Percentiles rank a stretch among this genome's conserved stretches.
These are phyloP conservation scores for Hydnum rufescens DNA, from an alignment of 768 basidiomycete species.

Conservation along the genomic window DNA sequence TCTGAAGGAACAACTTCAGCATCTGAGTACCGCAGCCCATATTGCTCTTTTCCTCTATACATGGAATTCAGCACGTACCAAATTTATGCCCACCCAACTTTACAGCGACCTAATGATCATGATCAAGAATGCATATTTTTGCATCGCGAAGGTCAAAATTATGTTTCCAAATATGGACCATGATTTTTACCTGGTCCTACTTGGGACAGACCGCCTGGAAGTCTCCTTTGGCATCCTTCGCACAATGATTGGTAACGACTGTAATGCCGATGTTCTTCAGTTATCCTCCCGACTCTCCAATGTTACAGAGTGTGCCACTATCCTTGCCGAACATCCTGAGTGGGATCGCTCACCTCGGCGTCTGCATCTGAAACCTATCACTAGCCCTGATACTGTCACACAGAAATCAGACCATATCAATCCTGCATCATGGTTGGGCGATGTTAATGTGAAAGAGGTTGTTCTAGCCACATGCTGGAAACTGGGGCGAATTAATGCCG, in stretches of 20 bases:
- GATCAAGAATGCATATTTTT: constrained; percentile 24
- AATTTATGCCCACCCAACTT: constrained; percentile 15
- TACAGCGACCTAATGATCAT: constrained; percentile 20
- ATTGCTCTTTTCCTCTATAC: constrained; percentile 13
- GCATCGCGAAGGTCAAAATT: constrained; percentile 21
- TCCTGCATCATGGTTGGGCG: background rate
- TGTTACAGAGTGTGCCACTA: constrained; percentile 19
- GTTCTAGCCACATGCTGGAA: constrained; percentile 12
- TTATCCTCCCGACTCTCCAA: constrained; percentile 16
- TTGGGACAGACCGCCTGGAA: constrained; percentile 24
- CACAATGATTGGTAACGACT: constrained; percentile 14
- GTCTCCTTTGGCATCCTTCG: constrained; percentile 12
- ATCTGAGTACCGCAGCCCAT: constrained; percentile 20
- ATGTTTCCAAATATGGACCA: constrained; percentile 15
- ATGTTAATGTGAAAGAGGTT: background rate
- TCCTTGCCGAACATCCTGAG: constrained; percentile 21
- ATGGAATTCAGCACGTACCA: constrained; percentile 3
- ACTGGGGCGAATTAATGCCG: constrained; percentile 13
- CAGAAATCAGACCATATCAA: constrained; percentile 2
- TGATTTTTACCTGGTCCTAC: constrained; percentile 19
- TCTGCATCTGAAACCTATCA: constrained; percentile 16
- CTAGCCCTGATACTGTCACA: constrained; percentile 2
- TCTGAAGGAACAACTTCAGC: constrained; percentile 18
- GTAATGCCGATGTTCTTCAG: constrained; percentile 12
- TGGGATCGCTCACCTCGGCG: constrained; percentile 23